Base-by-base conservation (phyloP, 306 rosid genomes). In the Quercus parvula region DNA sequence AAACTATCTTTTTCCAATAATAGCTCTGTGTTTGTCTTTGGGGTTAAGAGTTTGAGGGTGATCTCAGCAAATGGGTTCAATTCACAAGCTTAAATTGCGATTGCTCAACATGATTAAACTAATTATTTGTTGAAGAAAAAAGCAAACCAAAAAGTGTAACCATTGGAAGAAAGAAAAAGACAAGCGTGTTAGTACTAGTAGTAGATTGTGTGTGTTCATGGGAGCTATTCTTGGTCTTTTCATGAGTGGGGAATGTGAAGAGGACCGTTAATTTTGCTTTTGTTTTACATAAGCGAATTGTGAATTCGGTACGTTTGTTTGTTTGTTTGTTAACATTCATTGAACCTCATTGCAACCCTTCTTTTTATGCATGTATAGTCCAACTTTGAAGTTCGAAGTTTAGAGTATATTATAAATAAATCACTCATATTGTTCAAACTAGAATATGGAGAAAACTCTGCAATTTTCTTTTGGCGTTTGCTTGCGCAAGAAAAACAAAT, bases 31-130 rank as follows among this genome's bases (percentile, higher is more conserved):
- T 30, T 15, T 33, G 30, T 70, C 63, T 79, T 75, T 10, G 77
- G 62, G 63, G 25, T 22, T 66, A 22, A 22, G 46, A 75, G 25
- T 28, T 66, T 17, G 46, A 75, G 73, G 78, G 33, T 84, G 90
- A 87, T 84, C 70, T 84, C 87, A 87, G 79, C 84, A 30, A 63
- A 6, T 63, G 85, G 90, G 81, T 72, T 86, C 88, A 70, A 71
- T 76, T 83, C 88, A 38, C 71, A 82, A 72, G 79, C 71, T 76
- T 74, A 4, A 76, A 83, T 78, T 76, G 88, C 78, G 24, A 27
- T 52, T 67, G 76, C 70, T 85, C 56, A 81, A 81, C 84, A 49
- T 79, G 79, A 70, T 44, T 73, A 44, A 68, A 55, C 17, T 54
- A 77, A 70, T 54, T 12, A 6, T 31, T 13, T 33, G 52, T n/a